Evolutionary conservation across 2,329 filamentous ascomycete species (phyloP).

Genomic region (Paramyrothecium sp.): DNA sequence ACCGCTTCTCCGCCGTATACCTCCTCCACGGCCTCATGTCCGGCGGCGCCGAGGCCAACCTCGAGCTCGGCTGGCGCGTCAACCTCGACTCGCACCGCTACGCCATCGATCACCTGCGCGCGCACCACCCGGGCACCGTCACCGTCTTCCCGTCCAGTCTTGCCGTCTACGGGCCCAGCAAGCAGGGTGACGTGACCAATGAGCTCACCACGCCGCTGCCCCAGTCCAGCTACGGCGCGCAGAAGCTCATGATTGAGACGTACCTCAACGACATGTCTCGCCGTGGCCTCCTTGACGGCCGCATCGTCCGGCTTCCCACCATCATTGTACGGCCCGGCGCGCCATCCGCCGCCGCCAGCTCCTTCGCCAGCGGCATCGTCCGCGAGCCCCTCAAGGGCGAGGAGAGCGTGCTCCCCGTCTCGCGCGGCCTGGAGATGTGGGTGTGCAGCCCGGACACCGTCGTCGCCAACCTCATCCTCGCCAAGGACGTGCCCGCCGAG

Average conservation of each 20-base stretch:
- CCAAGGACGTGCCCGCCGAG: slow-evolving; percentile 37
- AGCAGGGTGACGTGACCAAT: slow-evolving; percentile 10
- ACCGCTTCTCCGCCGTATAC: slow-evolving; percentile 46
- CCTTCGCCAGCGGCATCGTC: slow-evolving; percentile 61
- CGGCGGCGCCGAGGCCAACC: slow-evolving; percentile 57
- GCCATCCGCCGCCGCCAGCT: slow-evolving; percentile 59
- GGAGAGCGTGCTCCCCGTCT: slow-evolving; percentile 44
- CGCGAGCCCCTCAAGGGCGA: slow-evolving; percentile 50
- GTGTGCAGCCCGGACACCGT: slow-evolving; percentile 51
- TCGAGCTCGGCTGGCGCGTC: slow-evolving; percentile 52
- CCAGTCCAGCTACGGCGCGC: slow-evolving; percentile 59
- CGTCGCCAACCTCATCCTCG: slow-evolving; percentile 45
- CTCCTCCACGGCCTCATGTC: slow-evolving; percentile 66
- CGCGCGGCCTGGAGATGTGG: slow-evolving; percentile 45
- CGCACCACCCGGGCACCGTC: slow-evolving; percentile 42
- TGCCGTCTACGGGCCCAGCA: slow-evolving; percentile 52
- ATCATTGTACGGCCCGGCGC: slow-evolving; percentile 59
- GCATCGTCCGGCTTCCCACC: slow-evolving; percentile 57
- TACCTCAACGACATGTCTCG: slow-evolving; percentile 35
- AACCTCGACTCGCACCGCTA: slow-evolving; percentile 57
- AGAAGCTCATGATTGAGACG: slow-evolving; percentile 61
- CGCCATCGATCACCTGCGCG: slow-evolving; percentile 50
- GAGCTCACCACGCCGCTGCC: slow-evolving; percentile 33
- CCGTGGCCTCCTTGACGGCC: slow-evolving; percentile 54
- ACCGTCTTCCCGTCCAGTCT: slow-evolving; percentile 59